Conservation (phyloP, 2,329 filamentous ascomycete species). For the Cladobotryum protrusum region DNA sequence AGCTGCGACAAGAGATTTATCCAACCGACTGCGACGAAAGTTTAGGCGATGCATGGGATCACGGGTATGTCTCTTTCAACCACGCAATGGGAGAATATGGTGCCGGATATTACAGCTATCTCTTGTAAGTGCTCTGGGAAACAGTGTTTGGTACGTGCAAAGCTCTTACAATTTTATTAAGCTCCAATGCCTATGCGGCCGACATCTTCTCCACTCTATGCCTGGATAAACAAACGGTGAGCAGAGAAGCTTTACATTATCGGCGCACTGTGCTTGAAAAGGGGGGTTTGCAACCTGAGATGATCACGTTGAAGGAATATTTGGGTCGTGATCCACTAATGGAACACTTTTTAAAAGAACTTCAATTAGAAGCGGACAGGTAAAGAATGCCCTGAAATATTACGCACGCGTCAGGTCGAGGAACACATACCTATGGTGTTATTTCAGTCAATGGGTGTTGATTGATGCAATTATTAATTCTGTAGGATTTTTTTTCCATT, state of each 20-base stretch:
- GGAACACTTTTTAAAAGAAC: not conserved
- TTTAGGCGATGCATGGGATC: not conserved
- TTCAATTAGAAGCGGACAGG: not conserved
- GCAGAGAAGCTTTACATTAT: not conserved
- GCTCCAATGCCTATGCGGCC: not conserved
- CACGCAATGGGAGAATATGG: not conserved
- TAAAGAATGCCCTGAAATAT: no score
- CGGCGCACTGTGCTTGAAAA: not conserved
- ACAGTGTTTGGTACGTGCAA: not conserved
- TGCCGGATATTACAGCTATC: not conserved
- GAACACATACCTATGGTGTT: no score
- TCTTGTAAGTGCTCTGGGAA: not conserved
- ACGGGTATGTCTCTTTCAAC: not conserved
- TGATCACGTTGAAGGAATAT: not conserved
- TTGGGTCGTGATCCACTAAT: not conserved
- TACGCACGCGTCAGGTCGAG: no score
- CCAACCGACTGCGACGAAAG: not conserved
- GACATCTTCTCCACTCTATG: not conserved
- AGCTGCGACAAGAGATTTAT: not conserved
- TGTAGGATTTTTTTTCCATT: no score
- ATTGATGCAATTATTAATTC: no score
- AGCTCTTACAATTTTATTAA: not conserved
- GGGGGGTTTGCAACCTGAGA: constrained; percentile 1
- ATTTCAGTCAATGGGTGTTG: no score
- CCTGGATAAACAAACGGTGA: not conserved